phyloP scores from a whole-genome alignment of 495 filamentous ascomycete genomes.

The Podospora appendiculata region DNA sequence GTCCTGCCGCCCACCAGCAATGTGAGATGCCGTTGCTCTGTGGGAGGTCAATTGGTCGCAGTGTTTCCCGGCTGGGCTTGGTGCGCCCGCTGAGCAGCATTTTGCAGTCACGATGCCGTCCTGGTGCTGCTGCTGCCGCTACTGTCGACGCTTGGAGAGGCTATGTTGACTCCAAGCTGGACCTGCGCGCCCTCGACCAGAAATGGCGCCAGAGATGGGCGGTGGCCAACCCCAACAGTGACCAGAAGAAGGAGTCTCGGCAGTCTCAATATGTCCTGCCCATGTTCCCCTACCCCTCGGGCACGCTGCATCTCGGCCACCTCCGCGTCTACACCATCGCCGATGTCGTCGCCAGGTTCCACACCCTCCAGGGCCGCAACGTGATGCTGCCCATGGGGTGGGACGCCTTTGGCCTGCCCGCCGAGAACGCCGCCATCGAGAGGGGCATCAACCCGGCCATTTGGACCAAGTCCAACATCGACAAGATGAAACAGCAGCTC shows the following conservation, averaged over 20 bases:
- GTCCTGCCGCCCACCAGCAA: no score
- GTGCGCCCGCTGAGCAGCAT: neutral
- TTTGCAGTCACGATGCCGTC: no score
- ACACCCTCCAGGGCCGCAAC: slow-evolving; percentile 64
- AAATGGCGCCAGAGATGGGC: slow-evolving; percentile 61
- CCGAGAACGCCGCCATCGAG: slow-evolving; percentile 92
- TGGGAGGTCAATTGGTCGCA: slow-evolving; percentile 23
- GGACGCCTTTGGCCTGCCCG: slow-evolving; percentile 88
- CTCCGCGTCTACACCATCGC: slow-evolving; percentile 86
- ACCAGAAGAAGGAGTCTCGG: slow-evolving; percentile 47
- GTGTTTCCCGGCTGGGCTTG: slow-evolving; percentile 9
- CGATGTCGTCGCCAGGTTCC: slow-evolving; percentile 73
- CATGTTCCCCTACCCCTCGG: slow-evolving; percentile 93
- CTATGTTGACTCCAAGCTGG: slow-evolving; percentile 35
- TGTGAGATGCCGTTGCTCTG: slow-evolving; percentile 24
- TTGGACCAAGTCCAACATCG: slow-evolving; percentile 77
- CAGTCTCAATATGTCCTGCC: slow-evolving; percentile 69
- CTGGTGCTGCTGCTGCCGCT: neutral
- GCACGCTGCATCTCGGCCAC: slow-evolving; percentile 83
- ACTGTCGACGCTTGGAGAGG: slow-evolving; percentile 11
- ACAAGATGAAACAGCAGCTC: slow-evolving; percentile 76
- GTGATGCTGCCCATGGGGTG: slow-evolving; percentile 87
- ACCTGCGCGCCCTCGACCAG: slow-evolving; percentile 57
- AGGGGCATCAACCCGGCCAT: slow-evolving; percentile 65
- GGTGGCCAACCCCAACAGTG: slow-evolving; percentile 1